Conservation (phyloP, 441 rosid genomes). For the Erysimum cheiri region DNA sequence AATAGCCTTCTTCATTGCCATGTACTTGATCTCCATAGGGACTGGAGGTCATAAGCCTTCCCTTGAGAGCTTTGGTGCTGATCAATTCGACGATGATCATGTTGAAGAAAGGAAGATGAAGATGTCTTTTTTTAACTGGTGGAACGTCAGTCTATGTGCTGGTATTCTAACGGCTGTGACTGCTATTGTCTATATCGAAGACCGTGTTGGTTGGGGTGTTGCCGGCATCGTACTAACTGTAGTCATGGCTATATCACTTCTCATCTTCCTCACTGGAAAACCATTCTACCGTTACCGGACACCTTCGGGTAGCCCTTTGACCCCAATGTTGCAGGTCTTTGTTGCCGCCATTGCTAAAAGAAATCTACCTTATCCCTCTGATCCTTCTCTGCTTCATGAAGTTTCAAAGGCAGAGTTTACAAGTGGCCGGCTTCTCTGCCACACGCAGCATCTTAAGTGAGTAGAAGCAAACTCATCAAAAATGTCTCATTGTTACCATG, state of each 20-base stretch:
- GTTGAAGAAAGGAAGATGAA: constrained; percentile 70
- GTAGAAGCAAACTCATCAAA: constrained; percentile 29
- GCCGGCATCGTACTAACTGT: constrained; percentile 63
- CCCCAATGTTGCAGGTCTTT: constrained; percentile 79
- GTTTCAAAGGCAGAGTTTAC: constrained; percentile 41
- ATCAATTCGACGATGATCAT: constrained; percentile 88
- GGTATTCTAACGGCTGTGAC: constrained; percentile 85
- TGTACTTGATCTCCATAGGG: constrained; percentile 81
- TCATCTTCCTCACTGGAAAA: constrained; percentile 68
- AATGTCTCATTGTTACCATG: not conserved
- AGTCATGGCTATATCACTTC: constrained; percentile 71
- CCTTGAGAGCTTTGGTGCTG: constrained; percentile 95
- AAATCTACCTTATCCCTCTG: constrained; percentile 59
- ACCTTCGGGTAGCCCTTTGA: constrained; percentile 81
- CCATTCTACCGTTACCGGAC: constrained; percentile 71
- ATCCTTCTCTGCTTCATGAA: constrained; percentile 59
- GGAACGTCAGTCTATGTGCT: constrained; percentile 76
- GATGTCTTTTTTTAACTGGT: constrained; percentile 96
- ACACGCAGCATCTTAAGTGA: constrained; percentile 71
- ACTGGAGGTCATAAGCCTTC: constrained; percentile 97
- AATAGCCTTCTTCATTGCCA: constrained; percentile 69
- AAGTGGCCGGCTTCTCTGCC: constrained; percentile 60
- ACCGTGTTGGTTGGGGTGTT: constrained; percentile 75
- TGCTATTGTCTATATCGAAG: constrained; percentile 70
- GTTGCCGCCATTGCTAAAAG: constrained; percentile 80